phyloP scores from a whole-genome alignment of 192 early-diverging fungal species.

The Phlyctochytrium bullatum region DNA sequence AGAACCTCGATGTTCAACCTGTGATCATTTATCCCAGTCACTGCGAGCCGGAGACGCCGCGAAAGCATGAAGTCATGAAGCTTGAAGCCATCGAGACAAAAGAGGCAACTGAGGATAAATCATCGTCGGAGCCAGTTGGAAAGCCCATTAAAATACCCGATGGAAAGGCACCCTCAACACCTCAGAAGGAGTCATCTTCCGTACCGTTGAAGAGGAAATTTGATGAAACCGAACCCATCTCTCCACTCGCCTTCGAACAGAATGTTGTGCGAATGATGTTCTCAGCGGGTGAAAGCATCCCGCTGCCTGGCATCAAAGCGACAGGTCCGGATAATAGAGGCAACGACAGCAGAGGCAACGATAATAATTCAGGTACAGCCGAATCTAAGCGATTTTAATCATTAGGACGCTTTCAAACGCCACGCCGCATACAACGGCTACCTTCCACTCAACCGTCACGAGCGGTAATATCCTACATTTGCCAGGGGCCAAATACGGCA shows the following conservation, averaged over 20 bases:
- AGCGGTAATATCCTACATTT: conserved; percentile 65
- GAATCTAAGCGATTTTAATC: too few relatives aligned
- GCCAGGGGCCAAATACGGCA: conserved; percentile 65
- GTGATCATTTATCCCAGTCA: conserved; percentile 62
- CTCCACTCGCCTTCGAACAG: not conserved
- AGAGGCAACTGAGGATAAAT: not conserved
- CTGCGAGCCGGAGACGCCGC: not conserved
- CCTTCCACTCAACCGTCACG: conserved; percentile 6
- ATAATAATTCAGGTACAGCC: too few relatives aligned
- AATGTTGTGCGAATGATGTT: not conserved
- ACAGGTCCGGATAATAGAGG: not conserved
- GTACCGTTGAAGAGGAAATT: not conserved
- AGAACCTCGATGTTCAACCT: conserved; percentile 64
- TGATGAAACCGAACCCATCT: not conserved
- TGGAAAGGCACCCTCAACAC: not conserved
- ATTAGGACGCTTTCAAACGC: too few relatives aligned
- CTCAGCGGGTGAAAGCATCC: not conserved
- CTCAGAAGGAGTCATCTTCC: not conserved
- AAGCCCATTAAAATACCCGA: not conserved
- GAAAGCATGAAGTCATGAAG: not conserved
- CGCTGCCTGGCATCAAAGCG: not conserved
- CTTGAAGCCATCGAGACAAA: not conserved
- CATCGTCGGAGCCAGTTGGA: not conserved
- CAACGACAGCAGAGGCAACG: too few relatives aligned
- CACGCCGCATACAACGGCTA: not conserved